Evolutionary conservation across 169 alveolate species (phyloP), one percentile per base, ranked within the genome.

Genomic region (Cryptosporidium meleagridis): DNA sequence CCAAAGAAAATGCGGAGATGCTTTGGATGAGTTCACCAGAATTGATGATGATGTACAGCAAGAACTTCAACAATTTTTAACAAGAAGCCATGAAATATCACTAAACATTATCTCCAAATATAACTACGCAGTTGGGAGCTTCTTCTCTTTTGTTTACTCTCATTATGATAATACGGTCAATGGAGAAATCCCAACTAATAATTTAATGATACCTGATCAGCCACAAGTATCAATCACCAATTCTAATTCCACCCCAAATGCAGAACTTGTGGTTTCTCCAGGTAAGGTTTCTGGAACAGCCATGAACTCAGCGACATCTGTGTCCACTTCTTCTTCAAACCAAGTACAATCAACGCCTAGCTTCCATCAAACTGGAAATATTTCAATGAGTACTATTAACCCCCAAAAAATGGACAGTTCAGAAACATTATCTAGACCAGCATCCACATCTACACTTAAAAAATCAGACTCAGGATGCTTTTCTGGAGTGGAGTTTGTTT

Each of bases 31-130:
- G 55, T 80, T 80, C 14, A 80, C 89, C 5, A 80, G 89, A 41
- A 80, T 80, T 41, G 89, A 80, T 39, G 89, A 80, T 35, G 89
- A 80, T 1, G 89, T 80, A 6, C 89, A 80, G 31, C 89, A 80
- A 29, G 89, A 80, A 29, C 89, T 80, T 0, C 89, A 80, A 23
- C 75, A 62, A 29, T 80, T 80, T 33, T 45, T 80, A 26, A 80
- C 89, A 18, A 80, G 68, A 37, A 80, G 70, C 12, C 89, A 80
- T 39, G 89, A 80, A 45, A 80, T 65, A 65, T 37, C 89, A 10
- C 35, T 67, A 35, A 80, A 80, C 29, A 41, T 80, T 12, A 59
- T 80, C 44, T 44, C 73, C 29, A 80, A 80, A 48, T 80, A 61
- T 44, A 80, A 59, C 9, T 44, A 31, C 16, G 89, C 89, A 29